Conservation (phyloP, 345 rosid species). For the Nephelium lappaceum region DNA sequence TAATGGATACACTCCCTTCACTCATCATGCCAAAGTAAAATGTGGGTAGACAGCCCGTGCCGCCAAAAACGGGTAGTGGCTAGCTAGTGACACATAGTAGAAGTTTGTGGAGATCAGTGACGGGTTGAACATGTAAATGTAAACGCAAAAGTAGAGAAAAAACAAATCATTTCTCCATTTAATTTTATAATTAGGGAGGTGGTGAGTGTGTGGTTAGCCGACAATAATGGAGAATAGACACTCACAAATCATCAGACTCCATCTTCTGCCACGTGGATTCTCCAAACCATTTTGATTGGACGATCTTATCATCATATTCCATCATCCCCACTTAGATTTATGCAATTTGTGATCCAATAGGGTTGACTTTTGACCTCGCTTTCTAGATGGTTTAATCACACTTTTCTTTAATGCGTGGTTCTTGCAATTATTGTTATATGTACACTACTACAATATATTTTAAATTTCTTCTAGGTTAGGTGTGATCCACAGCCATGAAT, state of each 20-base stretch:
- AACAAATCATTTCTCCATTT: too few species aligned
- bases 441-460: not conserved
- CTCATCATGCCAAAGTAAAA: too few species aligned
- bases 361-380: conserved; percentile 3
- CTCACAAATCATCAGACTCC: not conserved
- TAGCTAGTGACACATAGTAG: too few species aligned
- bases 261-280: not conserved
- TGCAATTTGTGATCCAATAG: too few species aligned
- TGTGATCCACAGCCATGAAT: conserved; percentile 3
- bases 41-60: too few species aligned
- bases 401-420: not conserved
- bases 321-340: not conserved
- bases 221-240: not conserved
- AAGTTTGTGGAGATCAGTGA: too few species aligned
- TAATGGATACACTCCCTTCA: too few species aligned
- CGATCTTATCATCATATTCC: not conserved
- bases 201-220: not conserved
- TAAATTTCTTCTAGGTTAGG: not conserved
- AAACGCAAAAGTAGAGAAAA: too few species aligned
- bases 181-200: too few species aligned
- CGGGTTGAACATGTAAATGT: too few species aligned
- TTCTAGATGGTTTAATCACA: not conserved
- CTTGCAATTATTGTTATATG: too few species aligned
- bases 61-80: too few species aligned
- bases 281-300: not conserved